Evolutionary conservation across 176 grass and related monocot species (phyloP).

Genomic region (Oryza meyeriana): DNA sequence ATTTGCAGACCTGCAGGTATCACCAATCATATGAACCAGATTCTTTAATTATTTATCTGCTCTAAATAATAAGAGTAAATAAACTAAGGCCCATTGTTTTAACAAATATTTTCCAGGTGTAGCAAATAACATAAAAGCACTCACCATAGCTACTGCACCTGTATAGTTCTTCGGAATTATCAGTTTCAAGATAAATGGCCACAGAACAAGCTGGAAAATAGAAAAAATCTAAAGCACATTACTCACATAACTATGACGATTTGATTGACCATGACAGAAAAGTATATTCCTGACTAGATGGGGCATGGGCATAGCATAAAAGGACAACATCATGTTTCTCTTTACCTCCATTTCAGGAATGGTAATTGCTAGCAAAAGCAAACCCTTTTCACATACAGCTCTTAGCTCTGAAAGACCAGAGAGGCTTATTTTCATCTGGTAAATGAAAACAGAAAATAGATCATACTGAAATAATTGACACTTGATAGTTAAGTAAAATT

Average conservation of each 20-base stretch:
- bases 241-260: not conserved
- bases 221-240: slow-evolving; percentile 23
- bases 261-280: not conserved
- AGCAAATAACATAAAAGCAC: slow-evolving; percentile 27
- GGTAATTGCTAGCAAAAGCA: slow-evolving; percentile 96
- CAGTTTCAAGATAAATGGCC: slow-evolving; percentile 97
- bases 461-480: slow-evolving; percentile 8
- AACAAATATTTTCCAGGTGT: not conserved
- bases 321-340: slow-evolving; percentile 8
- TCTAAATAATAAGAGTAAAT: slow-evolving; percentile 3
- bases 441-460: slow-evolving; percentile 24
- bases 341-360: slow-evolving; percentile 99
- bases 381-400: slow-evolving; percentile 88
- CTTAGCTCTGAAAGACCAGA: slow-evolving; percentile 76
- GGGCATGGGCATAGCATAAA: not conserved
- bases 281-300: slow-evolving; percentile 16
- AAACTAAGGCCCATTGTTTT: slow-evolving; percentile 8
- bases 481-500: slow-evolving; percentile 8
- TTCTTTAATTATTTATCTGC: not conserved
- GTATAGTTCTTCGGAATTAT: slow-evolving; percentile 91
- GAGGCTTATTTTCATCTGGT: slow-evolving; percentile 65
- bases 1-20: slow-evolving; percentile 88
- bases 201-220: slow-evolving; percentile 78
- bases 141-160: slow-evolving; percentile 84
- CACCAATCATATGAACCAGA: slow-evolving; percentile 17